These are phyloP conservation scores for Trichothecium roseum DNA, from an alignment of 2,329 filamentous ascomycete species.

Conservation along the genomic window DNA sequence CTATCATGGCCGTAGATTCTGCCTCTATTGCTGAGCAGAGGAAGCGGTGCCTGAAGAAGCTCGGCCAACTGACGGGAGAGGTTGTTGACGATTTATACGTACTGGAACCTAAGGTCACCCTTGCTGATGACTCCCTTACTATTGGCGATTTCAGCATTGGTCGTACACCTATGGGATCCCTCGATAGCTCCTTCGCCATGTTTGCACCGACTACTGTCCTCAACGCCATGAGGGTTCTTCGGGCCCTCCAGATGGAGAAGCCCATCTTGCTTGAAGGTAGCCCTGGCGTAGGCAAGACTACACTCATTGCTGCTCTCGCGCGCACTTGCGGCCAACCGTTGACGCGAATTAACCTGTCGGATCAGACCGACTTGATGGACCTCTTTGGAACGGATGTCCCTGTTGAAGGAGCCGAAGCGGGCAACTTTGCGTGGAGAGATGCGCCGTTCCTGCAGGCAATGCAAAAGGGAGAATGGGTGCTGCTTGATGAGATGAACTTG, in stretches of 20 bases:
- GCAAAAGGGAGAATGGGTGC: slow-evolving; percentile 93
- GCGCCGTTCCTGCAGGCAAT: slow-evolving; percentile 93
- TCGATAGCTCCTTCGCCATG: slow-evolving; percentile 46
- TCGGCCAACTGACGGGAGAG: slow-evolving; percentile 54
- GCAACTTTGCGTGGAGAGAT: slow-evolving; percentile 90
- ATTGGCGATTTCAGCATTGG: slow-evolving; percentile 68
- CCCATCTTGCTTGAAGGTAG: slow-evolving; percentile 92
- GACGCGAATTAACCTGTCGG: slow-evolving; percentile 91
- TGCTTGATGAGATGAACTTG: slow-evolving; percentile 97
- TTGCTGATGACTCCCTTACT: slow-evolving; percentile 40
- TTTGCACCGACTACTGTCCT: slow-evolving; percentile 80
- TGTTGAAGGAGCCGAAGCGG: slow-evolving; percentile 81
- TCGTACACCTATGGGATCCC: slow-evolving; percentile 29
- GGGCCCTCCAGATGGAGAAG: slow-evolving; percentile 80
- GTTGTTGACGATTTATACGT: slow-evolving; percentile 59
- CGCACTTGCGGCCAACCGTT: slow-evolving; percentile 69
- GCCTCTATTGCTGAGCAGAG: slow-evolving; percentile 63
- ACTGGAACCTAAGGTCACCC: slow-evolving; percentile 45
- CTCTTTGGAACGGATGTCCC: slow-evolving; percentile 95
- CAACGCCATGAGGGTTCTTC: slow-evolving; percentile 84
- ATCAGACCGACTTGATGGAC: slow-evolving; percentile 96
- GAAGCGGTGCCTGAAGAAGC: slow-evolving; percentile 58
- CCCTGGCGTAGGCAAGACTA: slow-evolving; percentile 97
- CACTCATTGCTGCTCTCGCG: slow-evolving; percentile 77
- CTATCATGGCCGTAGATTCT: slow-evolving; percentile 63